Evolutionary conservation across 345 rosid species (phyloP).

Genomic region (Boechera retrofracta): DNA sequence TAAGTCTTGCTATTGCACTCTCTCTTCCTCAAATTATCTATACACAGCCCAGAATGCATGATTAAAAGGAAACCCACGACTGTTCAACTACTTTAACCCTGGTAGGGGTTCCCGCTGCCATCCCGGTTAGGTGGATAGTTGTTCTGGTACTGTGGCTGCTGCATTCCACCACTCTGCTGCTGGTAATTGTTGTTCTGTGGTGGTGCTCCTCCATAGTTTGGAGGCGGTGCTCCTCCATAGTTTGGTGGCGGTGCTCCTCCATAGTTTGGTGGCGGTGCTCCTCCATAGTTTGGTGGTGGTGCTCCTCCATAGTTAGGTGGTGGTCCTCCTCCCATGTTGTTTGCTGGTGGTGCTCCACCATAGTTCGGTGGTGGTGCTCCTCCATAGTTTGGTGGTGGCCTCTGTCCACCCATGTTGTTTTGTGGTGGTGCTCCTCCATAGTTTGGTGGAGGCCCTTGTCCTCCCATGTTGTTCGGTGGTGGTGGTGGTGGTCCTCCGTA

Average conservation of each 20-base stretch:
- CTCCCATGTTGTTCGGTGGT: constrained; percentile 36
- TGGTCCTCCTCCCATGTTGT: constrained; percentile 37
- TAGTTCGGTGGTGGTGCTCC: constrained; percentile 35
- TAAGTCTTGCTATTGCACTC: constrained; percentile 37
- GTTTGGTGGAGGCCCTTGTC: constrained; percentile 37
- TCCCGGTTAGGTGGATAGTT: constrained; percentile 45
- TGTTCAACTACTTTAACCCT: constrained; percentile 40
- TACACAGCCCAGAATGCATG: constrained; percentile 42
- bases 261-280: constrained; percentile 26
- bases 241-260: constrained; percentile 41
- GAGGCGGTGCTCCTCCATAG: constrained; percentile 36
- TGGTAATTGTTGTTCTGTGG: constrained; percentile 43
- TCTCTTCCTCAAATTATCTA: constrained; percentile 37
- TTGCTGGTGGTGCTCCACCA: constrained; percentile 3
- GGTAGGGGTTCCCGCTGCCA: constrained; percentile 47
- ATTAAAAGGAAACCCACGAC: constrained; percentile 29
- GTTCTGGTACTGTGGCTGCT: constrained; percentile 49
- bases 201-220: constrained; percentile 34
- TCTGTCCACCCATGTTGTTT: constrained; percentile 39
- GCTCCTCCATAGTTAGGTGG: constrained; percentile 21
- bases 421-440: constrained; percentile 40
- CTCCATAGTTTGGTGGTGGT: constrained; percentile 18
- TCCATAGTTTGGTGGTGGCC: constrained; percentile 42
- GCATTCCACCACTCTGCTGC: constrained; percentile 44
- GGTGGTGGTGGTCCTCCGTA: constrained; percentile 43